phyloP scores from a whole-genome alignment of 169 alveolate genomes.

The Cryptosporidium baileyi region DNA sequence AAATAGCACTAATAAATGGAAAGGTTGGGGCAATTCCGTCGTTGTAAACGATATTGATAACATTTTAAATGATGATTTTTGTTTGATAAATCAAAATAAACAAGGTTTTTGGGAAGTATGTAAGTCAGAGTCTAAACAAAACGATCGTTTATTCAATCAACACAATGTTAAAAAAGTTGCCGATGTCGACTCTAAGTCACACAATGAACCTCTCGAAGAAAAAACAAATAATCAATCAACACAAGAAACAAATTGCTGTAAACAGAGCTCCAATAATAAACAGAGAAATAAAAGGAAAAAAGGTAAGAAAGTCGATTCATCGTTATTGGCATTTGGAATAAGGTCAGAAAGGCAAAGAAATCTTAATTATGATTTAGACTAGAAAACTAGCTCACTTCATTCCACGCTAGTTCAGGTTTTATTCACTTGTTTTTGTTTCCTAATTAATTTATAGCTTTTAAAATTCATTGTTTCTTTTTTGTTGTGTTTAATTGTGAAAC shows the following conservation, averaged over 20 bases:
- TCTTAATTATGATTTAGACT: conserved; percentile 38
- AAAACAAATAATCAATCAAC: neutral
- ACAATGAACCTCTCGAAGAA: neutral
- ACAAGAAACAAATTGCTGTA: neutral
- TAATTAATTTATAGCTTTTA: too few species aligned
- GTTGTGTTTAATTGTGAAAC: too few species aligned
- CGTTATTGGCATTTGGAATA: conserved; percentile 46
- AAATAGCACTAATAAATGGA: conserved; percentile 11
- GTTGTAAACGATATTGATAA: neutral
- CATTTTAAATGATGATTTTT: neutral
- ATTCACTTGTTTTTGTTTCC: too few species aligned
- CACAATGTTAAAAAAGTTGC: too few species aligned
- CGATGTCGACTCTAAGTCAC: too few species aligned
- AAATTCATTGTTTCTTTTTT: too few species aligned
- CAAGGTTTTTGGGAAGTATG: conserved; percentile 53
- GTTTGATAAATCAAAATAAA: neutral
- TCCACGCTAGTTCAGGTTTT: too few species aligned
- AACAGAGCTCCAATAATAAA: neutral
- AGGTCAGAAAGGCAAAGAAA: conserved; percentile 47
- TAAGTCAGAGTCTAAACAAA: neutral
- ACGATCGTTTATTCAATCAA: neutral
- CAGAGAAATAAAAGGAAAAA: neutral
- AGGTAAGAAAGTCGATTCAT: conserved; percentile 25
- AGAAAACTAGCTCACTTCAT: too few species aligned
- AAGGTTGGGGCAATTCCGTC: conserved; percentile 33